These are phyloP conservation scores for Coccinonectria pachysandricola DNA, from an alignment of 2,329 filamentous ascomycete genomes.

Conservation along the genomic window DNA sequence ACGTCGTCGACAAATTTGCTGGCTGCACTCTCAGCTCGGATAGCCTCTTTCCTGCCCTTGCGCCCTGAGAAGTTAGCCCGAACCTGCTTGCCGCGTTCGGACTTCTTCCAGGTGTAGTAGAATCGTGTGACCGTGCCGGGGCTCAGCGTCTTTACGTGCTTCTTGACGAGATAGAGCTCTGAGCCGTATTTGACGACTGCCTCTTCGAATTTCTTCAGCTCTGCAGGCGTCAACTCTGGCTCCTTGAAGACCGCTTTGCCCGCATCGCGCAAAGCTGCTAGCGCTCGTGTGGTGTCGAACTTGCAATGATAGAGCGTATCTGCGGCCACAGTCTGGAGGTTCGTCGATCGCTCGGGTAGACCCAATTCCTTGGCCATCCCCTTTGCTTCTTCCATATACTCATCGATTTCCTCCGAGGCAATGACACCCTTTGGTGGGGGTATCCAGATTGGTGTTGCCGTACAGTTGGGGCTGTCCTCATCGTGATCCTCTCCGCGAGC, in stretches of 20 bases:
- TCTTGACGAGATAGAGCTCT: conserved; percentile 72
- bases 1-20: conserved; percentile 84
- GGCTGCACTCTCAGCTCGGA: conserved; percentile 57
- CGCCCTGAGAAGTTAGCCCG: conserved; percentile 84
- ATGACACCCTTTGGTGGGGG: conserved; percentile 49
- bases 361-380: conserved; percentile 54
- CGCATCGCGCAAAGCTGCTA: conserved; percentile 57
- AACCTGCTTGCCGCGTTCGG: conserved; percentile 69
- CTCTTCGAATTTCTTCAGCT: conserved; percentile 86
- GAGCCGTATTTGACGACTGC: conserved; percentile 84
- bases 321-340: conserved; percentile 76
- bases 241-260: conserved; percentile 72
- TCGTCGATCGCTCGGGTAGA: conserved; percentile 69
- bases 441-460: conserved; percentile 68
- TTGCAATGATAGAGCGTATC: conserved; percentile 60
- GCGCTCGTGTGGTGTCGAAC: conserved; percentile 61
- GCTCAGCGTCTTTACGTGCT: conserved; percentile 74
- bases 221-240: conserved; percentile 65
- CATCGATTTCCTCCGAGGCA: conserved; percentile 52
- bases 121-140: conserved; percentile 77
- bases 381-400: conserved; percentile 65
- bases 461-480: conserved; percentile 62
- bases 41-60: conserved; percentile 82
- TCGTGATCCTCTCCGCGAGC: conserved; percentile 69
- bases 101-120: conserved; percentile 99